These are phyloP conservation scores for Acanthamoeba divionensis DNA, from an alignment of 208 protist genomes.

Conservation along the genomic window DNA sequence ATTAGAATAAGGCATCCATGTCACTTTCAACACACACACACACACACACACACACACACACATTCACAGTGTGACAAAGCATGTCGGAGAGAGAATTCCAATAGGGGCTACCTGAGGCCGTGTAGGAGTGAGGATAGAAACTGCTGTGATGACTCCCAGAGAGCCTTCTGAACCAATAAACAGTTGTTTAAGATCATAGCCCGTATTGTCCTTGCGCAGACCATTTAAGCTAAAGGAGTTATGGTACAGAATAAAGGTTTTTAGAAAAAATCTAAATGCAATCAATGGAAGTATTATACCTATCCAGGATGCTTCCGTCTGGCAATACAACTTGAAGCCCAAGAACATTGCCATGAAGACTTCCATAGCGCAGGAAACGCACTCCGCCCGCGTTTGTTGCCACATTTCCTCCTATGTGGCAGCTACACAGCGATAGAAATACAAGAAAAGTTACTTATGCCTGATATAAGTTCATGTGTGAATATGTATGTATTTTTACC, in stretches of 20 bases:
- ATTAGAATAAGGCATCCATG: not conserved
- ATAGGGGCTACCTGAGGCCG: conserved; percentile 52
- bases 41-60: too few species aligned
- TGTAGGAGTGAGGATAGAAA: conserved; percentile 70
- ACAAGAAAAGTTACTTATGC: not conserved
- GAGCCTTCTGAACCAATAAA: conserved; percentile 96
- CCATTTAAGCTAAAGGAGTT: conserved; percentile 2
- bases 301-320: conserved; percentile 81
- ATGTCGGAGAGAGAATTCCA: not conserved
- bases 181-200: conserved; percentile 95
- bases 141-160: conserved; percentile 91
- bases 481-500: conserved; percentile 13
- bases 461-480: not conserved
- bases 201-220: conserved; percentile 93
- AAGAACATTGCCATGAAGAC: conserved; percentile 91
- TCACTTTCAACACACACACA: too few species aligned
- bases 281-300: conserved; percentile 45
- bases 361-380: conserved; percentile 92
- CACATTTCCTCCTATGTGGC: conserved; percentile 94
- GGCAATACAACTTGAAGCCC: conserved; percentile 90
- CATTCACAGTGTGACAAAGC: not conserved
- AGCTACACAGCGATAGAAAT: conserved; percentile 55
- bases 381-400: conserved; percentile 96
- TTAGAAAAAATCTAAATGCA: too few species aligned
- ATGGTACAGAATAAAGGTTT: too few species aligned